Evolutionary conservation across 352 stramenopile species (phyloP).

Genomic region (Globisporangium mamillatum): DNA sequence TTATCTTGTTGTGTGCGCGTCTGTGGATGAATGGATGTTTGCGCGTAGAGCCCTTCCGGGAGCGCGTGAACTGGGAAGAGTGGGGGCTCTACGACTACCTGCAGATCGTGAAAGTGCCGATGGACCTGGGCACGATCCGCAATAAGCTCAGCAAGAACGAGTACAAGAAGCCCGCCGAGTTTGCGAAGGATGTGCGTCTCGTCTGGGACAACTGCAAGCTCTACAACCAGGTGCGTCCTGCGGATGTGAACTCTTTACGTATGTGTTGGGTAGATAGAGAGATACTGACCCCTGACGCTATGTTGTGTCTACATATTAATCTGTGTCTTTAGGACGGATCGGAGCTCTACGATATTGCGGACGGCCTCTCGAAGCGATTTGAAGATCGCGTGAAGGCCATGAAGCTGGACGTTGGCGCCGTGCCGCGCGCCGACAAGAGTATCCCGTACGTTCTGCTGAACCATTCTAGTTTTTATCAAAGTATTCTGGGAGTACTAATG

Average conservation of each 20-base stretch:
- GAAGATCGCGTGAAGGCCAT: constrained; percentile 83
- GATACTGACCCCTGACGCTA: neutral
- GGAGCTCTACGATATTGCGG: constrained; percentile 81
- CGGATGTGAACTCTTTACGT: neutral
- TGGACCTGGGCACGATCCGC: constrained; percentile 90
- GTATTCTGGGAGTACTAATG: no score
- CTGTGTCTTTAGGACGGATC: constrained; percentile 59
- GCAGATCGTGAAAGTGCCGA: constrained; percentile 88
- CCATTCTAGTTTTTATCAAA: neutral
- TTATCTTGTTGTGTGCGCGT: neutral
- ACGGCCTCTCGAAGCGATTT: constrained; percentile 86
- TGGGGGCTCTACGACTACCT: constrained; percentile 91
- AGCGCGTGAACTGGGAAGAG: constrained; percentile 89
- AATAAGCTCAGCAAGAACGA: constrained; percentile 73
- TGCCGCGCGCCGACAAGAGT: constrained; percentile 57
- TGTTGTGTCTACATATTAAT: neutral
- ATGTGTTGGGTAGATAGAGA: neutral
- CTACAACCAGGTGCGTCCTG: constrained; percentile 60
- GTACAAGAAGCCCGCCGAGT: constrained; percentile 83
- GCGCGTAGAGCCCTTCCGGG: constrained; percentile 65
- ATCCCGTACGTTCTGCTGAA: constrained; percentile 46
- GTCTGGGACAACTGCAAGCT: constrained; percentile 87
- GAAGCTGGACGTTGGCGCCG: constrained; percentile 75
- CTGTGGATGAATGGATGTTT: neutral
- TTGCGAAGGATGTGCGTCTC: constrained; percentile 81